These are phyloP conservation scores for Wallacemonas rigidus DNA, from an alignment of 208 protist genomes.

Conservation along the genomic window DNA sequence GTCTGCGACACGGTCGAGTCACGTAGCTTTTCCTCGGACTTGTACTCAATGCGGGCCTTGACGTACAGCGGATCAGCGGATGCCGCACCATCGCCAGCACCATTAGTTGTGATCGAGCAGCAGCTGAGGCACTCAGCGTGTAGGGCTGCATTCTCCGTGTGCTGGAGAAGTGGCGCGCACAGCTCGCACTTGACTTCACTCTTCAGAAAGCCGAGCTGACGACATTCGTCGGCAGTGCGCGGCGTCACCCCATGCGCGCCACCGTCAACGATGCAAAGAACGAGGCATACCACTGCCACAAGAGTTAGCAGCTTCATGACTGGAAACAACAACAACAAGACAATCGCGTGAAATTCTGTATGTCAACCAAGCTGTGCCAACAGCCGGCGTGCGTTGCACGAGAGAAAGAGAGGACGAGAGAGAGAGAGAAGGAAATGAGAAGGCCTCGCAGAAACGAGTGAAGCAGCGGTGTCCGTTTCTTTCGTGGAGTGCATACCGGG, in stretches of 20 bases:
- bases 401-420: too few relatives aligned
- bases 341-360: too few relatives aligned
- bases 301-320: background rate
- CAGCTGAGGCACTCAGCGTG: slow-evolving; percentile 56
- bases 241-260: background rate
- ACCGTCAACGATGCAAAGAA: background rate
- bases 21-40: background rate
- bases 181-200: slow-evolving; percentile 28
- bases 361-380: too few relatives aligned
- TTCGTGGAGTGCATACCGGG: too few relatives aligned
- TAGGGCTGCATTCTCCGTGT: slow-evolving; percentile 39
- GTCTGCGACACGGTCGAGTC: background rate
- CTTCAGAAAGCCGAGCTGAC: slow-evolving; percentile 42
- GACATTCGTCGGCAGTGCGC: slow-evolving; percentile 34
- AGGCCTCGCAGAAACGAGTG: too few relatives aligned
- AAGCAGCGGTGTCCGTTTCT: too few relatives aligned
- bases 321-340: too few relatives aligned
- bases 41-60: slow-evolving; percentile 5
- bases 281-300: background rate
- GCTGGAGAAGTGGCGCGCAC: slow-evolving; percentile 42
- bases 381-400: too few relatives aligned
- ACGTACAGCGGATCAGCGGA: slow-evolving; percentile 2
- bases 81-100: slow-evolving; percentile 8
- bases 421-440: too few relatives aligned
- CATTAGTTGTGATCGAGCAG: slow-evolving; percentile 27